Conservation (phyloP, 83 land plant species). For the Picea mariana region DNA sequence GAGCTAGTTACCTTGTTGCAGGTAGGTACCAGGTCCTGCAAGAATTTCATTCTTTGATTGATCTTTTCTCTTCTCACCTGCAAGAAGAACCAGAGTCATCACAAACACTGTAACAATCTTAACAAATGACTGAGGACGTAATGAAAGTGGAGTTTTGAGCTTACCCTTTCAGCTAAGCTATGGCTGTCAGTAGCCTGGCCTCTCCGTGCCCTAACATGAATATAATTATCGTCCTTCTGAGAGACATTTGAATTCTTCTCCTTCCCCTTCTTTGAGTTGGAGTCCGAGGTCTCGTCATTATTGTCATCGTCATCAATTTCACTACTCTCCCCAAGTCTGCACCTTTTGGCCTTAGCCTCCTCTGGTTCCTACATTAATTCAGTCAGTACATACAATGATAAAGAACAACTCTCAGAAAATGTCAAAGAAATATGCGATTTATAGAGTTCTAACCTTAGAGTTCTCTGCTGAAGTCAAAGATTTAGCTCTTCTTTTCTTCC, state of each 20-base stretch:
- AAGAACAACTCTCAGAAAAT: slow-evolving; percentile 9
- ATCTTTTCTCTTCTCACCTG: slow-evolving; percentile 37
- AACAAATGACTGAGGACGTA: not conserved
- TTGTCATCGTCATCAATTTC: slow-evolving; percentile 5
- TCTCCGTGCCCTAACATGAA: slow-evolving; percentile 34
- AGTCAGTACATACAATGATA: not conserved
- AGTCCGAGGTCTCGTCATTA: slow-evolving; percentile 9
- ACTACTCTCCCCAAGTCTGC: slow-evolving; percentile 13
- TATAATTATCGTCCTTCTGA: slow-evolving; percentile 25
- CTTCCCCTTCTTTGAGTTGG: slow-evolving; percentile 13
- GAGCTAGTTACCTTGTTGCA: slow-evolving; percentile 25
- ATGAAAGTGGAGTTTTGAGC: not conserved
- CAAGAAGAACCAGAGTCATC: not conserved
- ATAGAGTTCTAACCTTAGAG: not conserved
- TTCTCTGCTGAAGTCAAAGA: slow-evolving; percentile 8
- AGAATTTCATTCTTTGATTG: slow-evolving; percentile 31
- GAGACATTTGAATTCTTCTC: slow-evolving; percentile 7
- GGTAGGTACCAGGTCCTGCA: slow-evolving; percentile 35
- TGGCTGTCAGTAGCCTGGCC: slow-evolving; percentile 40
- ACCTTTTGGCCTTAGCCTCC: slow-evolving; percentile 13
- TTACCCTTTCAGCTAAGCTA: slow-evolving; percentile 36
- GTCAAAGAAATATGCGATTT: not conserved
- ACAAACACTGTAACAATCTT: not conserved
- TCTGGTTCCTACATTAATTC: slow-evolving; percentile 17
- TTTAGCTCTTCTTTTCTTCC: slow-evolving; percentile 7